These are phyloP conservation scores for Albizia julibrissin DNA, from an alignment of 306 rosid species.

Conservation along the genomic window DNA sequence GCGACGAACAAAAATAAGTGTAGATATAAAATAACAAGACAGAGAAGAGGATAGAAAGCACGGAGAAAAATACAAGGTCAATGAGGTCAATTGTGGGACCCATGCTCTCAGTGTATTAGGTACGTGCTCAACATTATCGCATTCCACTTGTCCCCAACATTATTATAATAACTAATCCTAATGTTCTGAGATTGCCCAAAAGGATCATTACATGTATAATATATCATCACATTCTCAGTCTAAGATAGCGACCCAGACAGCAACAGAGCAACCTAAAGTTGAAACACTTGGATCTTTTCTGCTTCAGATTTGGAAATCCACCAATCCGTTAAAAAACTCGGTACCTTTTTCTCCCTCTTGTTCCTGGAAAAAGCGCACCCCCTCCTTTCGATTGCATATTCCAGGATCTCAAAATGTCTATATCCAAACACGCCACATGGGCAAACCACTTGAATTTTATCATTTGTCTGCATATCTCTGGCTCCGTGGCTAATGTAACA, in stretches of 20 bases:
- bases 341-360: constrained; percentile 14
- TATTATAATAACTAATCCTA: neutral
- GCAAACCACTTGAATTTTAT: neutral
- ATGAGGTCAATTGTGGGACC: constrained; percentile 38
- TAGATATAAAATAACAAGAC: constrained; percentile 9
- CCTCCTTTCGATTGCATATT: constrained; percentile 42
- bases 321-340: neutral
- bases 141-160: constrained; percentile 20
- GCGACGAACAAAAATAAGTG: neutral
- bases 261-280: constrained; percentile 34
- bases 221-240: constrained; percentile 20
- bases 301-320: constrained; percentile 8
- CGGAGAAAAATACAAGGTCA: neutral
- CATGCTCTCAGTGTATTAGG: neutral
- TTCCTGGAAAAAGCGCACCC: constrained; percentile 25
- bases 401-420: constrained; percentile 35
- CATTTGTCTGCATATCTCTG: neutral
- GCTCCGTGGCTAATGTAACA: neutral
- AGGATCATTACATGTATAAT: constrained; percentile 25
- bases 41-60: neutral
- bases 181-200: constrained; percentile 29
- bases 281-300: constrained; percentile 39
- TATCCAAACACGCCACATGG: constrained; percentile 31
- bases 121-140: constrained; percentile 31
- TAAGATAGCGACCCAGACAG: constrained; percentile 42